A percentile compares a stretch with the other conserved stretches of the same genome.
These are phyloP conservation scores for Hypoxylon sp. DNA, from an alignment of 2,329 filamentous ascomycete genomes.

Conservation along the genomic window DNA sequence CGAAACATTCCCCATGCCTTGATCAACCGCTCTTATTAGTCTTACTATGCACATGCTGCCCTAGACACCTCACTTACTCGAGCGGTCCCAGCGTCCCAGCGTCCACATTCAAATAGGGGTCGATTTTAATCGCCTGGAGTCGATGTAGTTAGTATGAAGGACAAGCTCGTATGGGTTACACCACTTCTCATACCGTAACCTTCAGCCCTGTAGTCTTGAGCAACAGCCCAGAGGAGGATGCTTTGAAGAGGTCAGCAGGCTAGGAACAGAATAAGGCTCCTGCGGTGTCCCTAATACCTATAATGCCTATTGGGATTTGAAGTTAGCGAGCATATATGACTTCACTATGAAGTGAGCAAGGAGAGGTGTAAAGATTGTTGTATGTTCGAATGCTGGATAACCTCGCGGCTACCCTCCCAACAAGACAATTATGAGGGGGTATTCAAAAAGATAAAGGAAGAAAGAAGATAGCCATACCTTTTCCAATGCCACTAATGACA, in stretches of 20 bases:
- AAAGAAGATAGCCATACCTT: conserved; percentile 26
- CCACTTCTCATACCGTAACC: conserved; percentile 70
- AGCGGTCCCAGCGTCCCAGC: conserved; percentile 67
- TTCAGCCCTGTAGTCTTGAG: conserved; percentile 85
- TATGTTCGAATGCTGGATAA: background rate
- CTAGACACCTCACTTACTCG: conserved; percentile 48
- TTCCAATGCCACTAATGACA: conserved; percentile 56
- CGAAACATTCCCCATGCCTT: conserved; percentile 90
- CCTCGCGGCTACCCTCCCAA: background rate
- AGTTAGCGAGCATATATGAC: conserved; percentile 16
- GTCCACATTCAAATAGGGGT: conserved; percentile 81
- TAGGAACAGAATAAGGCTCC: background rate
- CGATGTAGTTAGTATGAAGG: conserved; percentile 4
- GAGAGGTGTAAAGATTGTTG: background rate
- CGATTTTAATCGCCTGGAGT: conserved; percentile 59
- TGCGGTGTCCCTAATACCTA: conserved; percentile 40
- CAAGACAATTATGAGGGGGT: background rate
- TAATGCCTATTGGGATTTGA: conserved; percentile 37
- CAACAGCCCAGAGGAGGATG: conserved; percentile 78
- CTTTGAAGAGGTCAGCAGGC: conserved; percentile 63
- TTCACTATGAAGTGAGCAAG: background rate
- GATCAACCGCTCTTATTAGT: conserved; percentile 17
- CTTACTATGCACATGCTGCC: conserved; percentile 1
- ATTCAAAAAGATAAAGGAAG: background rate
- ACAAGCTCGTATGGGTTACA: conserved; percentile 46